These are phyloP conservation scores for Cylindrotheca fusiformis DNA, from an alignment of 108 stramenopile species.

Conservation along the genomic window DNA sequence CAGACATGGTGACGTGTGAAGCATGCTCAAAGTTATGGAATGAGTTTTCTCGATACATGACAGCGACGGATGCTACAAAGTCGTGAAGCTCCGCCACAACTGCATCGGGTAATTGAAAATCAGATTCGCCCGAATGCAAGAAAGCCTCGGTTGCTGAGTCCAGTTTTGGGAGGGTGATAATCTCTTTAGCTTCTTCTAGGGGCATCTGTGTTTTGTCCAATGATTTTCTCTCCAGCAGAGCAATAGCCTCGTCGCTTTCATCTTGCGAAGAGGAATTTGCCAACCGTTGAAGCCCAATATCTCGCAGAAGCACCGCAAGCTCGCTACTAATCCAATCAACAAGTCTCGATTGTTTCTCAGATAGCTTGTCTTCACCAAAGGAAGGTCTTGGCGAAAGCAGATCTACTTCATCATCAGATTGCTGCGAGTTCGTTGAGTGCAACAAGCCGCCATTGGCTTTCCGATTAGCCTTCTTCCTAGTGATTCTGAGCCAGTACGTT, in stretches of 20 bases:
- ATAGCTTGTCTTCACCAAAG: too few species aligned
- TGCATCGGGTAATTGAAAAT: not conserved
- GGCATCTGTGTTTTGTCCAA: not conserved
- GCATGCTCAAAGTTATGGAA: constrained; percentile 72
- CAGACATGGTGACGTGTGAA: constrained; percentile 10
- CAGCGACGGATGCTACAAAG: constrained; percentile 25
- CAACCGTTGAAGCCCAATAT: not conserved
- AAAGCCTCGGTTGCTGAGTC: constrained; percentile 10
- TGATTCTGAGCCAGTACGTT: constrained; percentile 10
- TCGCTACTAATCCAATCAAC: not conserved
- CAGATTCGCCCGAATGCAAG: not conserved
- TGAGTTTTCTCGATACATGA: constrained; percentile 44
- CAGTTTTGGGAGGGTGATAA: not conserved
- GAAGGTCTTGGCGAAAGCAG: too few species aligned
- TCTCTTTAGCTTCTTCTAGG: constrained; percentile 19
- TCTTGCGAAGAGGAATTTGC: not conserved
- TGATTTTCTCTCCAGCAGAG: not conserved
- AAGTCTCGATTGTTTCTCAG: not conserved
- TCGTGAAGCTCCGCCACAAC: constrained; percentile 22
- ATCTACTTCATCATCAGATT: too few species aligned
- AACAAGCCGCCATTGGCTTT: too few species aligned
- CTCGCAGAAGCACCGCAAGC: not conserved
- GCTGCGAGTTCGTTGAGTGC: too few species aligned
- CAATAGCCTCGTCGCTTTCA: not conserved
- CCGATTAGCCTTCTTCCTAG: too few species aligned